Base-by-base conservation (phyloP, 2,329 filamentous ascomycete species). In the Cladosporium sp. region DNA sequence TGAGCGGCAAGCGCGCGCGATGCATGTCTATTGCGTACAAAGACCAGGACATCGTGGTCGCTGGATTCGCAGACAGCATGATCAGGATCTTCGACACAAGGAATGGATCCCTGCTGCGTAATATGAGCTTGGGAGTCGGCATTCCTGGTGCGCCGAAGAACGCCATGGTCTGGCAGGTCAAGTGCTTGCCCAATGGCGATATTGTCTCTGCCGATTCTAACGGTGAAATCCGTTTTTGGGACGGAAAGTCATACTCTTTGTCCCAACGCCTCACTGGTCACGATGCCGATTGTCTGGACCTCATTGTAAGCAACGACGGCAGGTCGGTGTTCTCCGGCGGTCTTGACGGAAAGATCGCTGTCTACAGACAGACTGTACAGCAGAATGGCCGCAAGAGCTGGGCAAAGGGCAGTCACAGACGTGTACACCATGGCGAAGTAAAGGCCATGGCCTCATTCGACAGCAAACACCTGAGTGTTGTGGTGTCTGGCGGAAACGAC, bases 151-250 rank as follows among this genome's bases (percentile, higher is more conserved):
- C 92, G 7, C 87, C 91, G 21, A 94, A 92, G 78, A 91, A 96
- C 70, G 90, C 93, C 65, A 88, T 98, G 60, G 91, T 97, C 15
- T 99, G 95, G 95, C 90, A 92, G 62, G 90, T 99, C 68, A 97
- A 93, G 79, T 92, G 91, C 74, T 84, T 98, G 36, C 87, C 90
- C 11, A 91, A 92, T 74, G 93, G 93, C 59, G 92, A 95, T 71
- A 95, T 99, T 68, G 89, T 98, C 14, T 97, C 93, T 1, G 95
- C 92, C 60, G 95, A 99, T 77, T 98, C 95, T 3, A 93, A 93
- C 5, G 95, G 95, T 36, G 93, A 98, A 76, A 85, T 99, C 49
- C 89, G 92, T 70, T 92, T 98, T 75, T 99, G 93, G 90, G 92
- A 96, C 76, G 92, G 92, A 65, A 93, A 91, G 80, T 96, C 92